These are phyloP conservation scores for Capillidium heterosporum DNA, from an alignment of 371 early-diverging fungal species.

Conservation along the genomic window DNA sequence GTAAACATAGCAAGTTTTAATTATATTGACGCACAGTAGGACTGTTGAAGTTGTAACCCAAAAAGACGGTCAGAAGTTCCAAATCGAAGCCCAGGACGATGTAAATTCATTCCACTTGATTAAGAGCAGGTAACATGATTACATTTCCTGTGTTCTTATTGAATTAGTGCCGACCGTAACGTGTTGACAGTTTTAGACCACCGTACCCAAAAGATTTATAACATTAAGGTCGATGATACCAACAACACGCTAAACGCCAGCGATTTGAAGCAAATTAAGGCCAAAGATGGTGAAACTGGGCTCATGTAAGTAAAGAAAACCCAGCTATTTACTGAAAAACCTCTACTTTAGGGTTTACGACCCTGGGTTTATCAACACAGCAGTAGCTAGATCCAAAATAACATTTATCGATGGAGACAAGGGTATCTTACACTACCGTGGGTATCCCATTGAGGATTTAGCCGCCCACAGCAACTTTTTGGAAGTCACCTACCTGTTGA, in stretches of 20 bases:
- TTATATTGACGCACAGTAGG: too few species aligned
- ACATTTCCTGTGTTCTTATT: neutral
- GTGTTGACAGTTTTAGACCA: slow-evolving; percentile 15
- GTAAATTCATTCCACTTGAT: too few species aligned
- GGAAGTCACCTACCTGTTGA: slow-evolving; percentile 25
- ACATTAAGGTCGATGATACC: slow-evolving; percentile 11
- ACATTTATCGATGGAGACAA: slow-evolving; percentile 43
- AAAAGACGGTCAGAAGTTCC: too few species aligned
- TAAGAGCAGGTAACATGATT: too few species aligned
- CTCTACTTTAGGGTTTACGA: slow-evolving; percentile 9
- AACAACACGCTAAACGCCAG: slow-evolving; percentile 15
- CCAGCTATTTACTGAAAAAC: neutral
- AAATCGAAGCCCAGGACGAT: too few species aligned
- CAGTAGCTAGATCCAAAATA: slow-evolving; percentile 28
- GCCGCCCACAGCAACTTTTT: slow-evolving; percentile 23
- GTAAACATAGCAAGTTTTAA: too few species aligned
- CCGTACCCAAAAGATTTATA: slow-evolving; percentile 20
- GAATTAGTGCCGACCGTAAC: slow-evolving; percentile 7
- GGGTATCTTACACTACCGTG: slow-evolving; percentile 29
- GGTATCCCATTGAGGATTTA: slow-evolving; percentile 23
- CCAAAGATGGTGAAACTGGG: slow-evolving; percentile 10
- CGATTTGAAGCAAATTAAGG: slow-evolving; percentile 12
- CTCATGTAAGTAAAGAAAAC: slow-evolving; percentile 6
- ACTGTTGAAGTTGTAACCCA: too few species aligned
- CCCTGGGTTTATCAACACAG: slow-evolving; percentile 28